These are phyloP conservation scores for Sinapis alba DNA, from an alignment of 441 rosid genomes.

Conservation along the genomic window DNA sequence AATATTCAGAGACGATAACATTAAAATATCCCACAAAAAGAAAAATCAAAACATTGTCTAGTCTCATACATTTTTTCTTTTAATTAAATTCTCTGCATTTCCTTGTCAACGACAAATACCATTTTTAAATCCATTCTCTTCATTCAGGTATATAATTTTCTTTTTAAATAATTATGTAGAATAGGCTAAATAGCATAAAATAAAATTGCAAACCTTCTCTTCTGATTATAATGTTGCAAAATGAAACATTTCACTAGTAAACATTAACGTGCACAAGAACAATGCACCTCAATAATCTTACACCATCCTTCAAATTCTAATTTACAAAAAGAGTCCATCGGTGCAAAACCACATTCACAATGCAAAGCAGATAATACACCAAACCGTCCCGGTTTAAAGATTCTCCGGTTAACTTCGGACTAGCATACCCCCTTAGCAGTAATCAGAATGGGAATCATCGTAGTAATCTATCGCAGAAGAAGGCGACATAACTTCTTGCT, in stretches of 20 bases:
- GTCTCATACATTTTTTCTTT: not conserved
- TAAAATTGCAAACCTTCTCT: not conserved
- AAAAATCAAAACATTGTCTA: not conserved
- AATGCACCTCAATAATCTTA: conserved; percentile 19
- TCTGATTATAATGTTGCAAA: not conserved
- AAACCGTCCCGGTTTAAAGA: not conserved
- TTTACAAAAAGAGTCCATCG: conserved; percentile 17
- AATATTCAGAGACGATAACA: conserved; percentile 11
- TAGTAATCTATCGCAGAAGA: conserved; percentile 76
- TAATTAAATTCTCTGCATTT: not conserved
- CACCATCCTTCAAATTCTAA: conserved; percentile 27
- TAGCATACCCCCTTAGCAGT: conserved; percentile 42
- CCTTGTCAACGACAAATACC: not conserved
- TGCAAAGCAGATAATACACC: no score
- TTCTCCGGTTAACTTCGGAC: not conserved
- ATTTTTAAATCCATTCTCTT: not conserved
- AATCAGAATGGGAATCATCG: conserved; percentile 81
- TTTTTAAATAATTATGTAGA: not conserved
- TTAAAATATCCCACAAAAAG: not conserved
- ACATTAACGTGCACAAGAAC: conserved; percentile 25
- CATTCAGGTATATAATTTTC: not conserved
- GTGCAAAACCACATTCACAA: conserved; percentile 12
- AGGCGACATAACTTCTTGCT: conserved; percentile 92
- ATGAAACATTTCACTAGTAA: not conserved
- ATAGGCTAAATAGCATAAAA: not conserved